A percentile compares a stretch with the other conserved stretches of the same genome.
Evolutionary conservation across 2,329 filamentous ascomycete species (phyloP).

Genomic region (Sporothrix globosa): DNA sequence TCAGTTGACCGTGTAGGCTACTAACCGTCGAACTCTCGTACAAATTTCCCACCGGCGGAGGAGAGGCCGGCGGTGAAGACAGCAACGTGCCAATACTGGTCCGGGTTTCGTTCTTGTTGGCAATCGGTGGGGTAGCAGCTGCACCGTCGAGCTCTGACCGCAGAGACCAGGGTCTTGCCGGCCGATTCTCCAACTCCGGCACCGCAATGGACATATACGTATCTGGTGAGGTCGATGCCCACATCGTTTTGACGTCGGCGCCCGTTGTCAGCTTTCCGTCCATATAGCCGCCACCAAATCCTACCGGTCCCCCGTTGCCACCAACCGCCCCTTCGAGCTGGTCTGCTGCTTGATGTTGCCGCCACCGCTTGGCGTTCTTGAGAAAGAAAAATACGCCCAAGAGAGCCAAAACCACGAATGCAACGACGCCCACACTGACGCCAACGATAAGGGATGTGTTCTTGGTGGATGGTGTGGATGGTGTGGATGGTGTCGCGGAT

Average conservation of each 20-base stretch:
- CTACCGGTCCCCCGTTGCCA: background rate
- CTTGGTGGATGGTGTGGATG: constrained; percentile 31
- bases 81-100: background rate
- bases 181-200: constrained; percentile 34
- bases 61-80: background rate
- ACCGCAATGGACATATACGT: background rate
- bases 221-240: background rate
- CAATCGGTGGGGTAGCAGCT: background rate
- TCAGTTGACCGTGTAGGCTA: constrained; percentile 5
- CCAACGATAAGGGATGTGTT: constrained; percentile 38
- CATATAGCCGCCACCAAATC: background rate
- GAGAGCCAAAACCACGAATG: background rate
- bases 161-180: constrained; percentile 37
- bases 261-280: background rate
- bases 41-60: background rate
- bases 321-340: background rate
- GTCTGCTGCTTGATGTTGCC: background rate
- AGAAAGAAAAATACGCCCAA: constrained; percentile 14
- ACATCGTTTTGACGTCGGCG: constrained; percentile 3
- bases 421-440: constrained; percentile 29
- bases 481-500: too few species aligned
- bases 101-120: background rate
- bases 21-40: constrained; percentile 15
- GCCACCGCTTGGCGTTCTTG: background rate
- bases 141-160: constrained; percentile 37